Base-by-base conservation (phyloP, 2,329 filamentous ascomycete species). In the Lachnellula subtilissima region DNA sequence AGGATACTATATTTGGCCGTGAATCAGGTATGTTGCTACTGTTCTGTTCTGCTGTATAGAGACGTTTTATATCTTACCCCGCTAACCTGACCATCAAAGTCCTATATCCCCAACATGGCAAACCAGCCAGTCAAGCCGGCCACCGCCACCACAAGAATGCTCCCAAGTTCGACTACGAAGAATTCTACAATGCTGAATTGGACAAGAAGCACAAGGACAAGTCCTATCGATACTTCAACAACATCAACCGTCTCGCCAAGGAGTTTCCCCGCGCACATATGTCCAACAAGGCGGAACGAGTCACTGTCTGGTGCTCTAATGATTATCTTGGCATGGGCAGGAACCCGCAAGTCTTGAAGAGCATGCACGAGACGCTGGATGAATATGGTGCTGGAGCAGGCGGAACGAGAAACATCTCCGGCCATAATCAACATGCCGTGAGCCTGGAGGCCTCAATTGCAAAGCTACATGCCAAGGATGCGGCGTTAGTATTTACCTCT, bases 131-230 rank as follows among this genome's bases (percentile, higher is more conserved):
- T 43, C 55, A 58, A 36, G 52, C 54, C 51, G 47, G 49, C 23
- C 64, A 64, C 55, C 62, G 57, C 46, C 60, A 64, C 50, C 64
- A 52, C 39, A 52, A 54, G 39, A 66, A 68, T 49, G 59, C 74
- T 43, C 78, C 79, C 57, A 89, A 86, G 68, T 99, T 97, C 74
- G 82, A 97, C 74, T 99, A 99, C 69, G 86, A 96, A 68, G 83
- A 73, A 48, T 99, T 97, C 75, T 99, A 97, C 76, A 77, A 86
- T 63, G 78, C 78, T 59, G 93, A 99, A 73, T 76, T 99, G 65
- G 91, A 97, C 67, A 97, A 97, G 83, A 99, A 99, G 79, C 94
- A 96, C 82, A 92, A 96, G 81, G 94, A 99, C 81, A 97, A 97
- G 78, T 97, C 92, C 52, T 99, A 99, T 78, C 90, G 94, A 70